These are phyloP conservation scores for Aspergillus carbonarius DNA, from an alignment of 2,329 filamentous ascomycete species.

Conservation along the genomic window DNA sequence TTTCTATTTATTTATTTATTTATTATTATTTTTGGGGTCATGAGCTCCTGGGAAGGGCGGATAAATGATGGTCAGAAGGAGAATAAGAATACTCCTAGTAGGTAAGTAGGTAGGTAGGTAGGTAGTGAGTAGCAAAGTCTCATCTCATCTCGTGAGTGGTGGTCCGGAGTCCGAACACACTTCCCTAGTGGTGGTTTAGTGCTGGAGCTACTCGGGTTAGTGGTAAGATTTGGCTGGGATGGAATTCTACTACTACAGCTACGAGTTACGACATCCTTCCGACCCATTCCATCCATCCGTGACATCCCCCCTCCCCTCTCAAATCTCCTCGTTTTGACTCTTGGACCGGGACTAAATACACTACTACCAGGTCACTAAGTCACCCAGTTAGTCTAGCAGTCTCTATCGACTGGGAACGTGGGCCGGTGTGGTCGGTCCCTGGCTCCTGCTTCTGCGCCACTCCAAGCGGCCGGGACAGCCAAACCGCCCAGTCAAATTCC, in stretches of 20 bases:
- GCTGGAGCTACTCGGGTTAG: not conserved
- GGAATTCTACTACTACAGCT: not conserved
- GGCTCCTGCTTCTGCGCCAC: not conserved
- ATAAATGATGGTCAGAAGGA: too few relatives aligned
- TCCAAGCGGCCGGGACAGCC: not conserved
- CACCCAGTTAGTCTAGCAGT: too few relatives aligned
- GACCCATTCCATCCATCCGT: not conserved
- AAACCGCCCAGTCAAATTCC: slow-evolving; percentile 5
- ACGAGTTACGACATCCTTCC: not conserved
- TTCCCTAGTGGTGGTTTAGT: not conserved
- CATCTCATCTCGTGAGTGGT: not conserved
- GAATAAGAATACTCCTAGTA: too few relatives aligned
- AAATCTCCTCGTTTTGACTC: not conserved
- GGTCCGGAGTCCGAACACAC: not conserved
- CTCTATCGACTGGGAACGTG: not conserved
- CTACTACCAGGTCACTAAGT: too few relatives aligned
- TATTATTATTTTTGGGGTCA: too few relatives aligned
- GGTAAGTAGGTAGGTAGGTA: too few relatives aligned
- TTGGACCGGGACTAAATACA: not conserved
- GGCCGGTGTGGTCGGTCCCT: not conserved
- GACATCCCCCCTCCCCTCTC: not conserved
- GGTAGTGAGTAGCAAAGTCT: not conserved
- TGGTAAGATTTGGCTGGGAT: not conserved
- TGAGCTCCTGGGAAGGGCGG: too few relatives aligned
- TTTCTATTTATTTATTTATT: too few relatives aligned